These are phyloP conservation scores for Paspalum vaginatum DNA, from an alignment of 176 grass and related monocot species.

Conservation along the genomic window DNA sequence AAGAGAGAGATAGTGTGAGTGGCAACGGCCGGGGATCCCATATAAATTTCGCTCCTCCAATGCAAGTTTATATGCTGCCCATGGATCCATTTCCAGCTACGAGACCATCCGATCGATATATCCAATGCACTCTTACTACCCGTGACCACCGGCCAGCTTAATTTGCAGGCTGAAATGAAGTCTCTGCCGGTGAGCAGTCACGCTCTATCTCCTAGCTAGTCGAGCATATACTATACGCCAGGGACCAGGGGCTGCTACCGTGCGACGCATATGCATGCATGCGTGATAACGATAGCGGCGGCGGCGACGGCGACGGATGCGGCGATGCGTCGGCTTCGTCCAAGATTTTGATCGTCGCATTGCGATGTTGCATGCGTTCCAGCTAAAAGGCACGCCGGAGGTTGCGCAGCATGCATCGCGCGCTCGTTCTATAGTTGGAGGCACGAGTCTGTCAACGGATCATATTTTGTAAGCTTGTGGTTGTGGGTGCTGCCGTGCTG, in stretches of 20 bases:
- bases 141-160: conserved; percentile 19
- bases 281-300: neutral
- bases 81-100: neutral
- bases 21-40: neutral
- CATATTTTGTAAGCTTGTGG: too few species aligned
- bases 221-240: neutral
- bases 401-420: too few species aligned
- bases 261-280: neutral
- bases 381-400: neutral
- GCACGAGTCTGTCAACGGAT: too few species aligned
- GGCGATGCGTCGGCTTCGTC: conserved; percentile 22
- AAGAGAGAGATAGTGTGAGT: neutral
- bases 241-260: too few species aligned
- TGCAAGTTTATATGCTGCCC: neutral
- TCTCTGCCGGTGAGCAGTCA: conserved; percentile 33
- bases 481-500: too few species aligned
- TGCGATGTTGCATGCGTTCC: neutral
- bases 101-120: neutral
- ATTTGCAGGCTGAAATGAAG: neutral
- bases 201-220: neutral
- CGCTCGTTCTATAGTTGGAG: too few species aligned
- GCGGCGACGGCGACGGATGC: neutral
- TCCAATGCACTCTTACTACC: neutral
- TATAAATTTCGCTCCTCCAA: neutral
- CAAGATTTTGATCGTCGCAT: neutral